phyloP scores from a whole-genome alignment of 2,329 filamentous ascomycete species.

The Penicillium sp. region DNA sequence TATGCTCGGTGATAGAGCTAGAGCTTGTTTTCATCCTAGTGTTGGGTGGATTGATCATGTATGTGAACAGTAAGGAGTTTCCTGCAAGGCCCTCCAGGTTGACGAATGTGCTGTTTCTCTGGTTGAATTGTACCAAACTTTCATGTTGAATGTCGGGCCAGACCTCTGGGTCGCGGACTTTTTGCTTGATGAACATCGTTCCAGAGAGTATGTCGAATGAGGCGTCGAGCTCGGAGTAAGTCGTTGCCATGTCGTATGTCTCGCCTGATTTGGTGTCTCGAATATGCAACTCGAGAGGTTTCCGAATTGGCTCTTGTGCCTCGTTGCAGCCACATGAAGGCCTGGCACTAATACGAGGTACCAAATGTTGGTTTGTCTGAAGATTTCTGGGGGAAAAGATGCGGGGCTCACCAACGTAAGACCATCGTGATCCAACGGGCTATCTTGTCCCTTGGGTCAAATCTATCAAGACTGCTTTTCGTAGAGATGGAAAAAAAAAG shows the following conservation, averaged over 20 bases:
- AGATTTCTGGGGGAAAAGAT: neutral
- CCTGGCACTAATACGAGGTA: conserved; percentile 16
- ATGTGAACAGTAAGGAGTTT: conserved; percentile 26
- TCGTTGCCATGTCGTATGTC: conserved; percentile 16
- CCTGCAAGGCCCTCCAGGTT: conserved; percentile 32
- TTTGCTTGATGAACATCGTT: conserved; percentile 24
- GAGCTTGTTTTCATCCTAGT: conserved; percentile 9
- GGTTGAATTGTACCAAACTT: conserved; percentile 16
- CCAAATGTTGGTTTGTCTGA: neutral
- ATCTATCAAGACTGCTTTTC: neutral
- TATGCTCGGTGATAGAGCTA: neutral
- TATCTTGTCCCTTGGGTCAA: neutral
- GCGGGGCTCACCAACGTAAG: conserved; percentile 10
- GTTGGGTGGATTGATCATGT: conserved; percentile 15
- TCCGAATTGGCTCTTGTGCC: neutral
- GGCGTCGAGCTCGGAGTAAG: conserved; percentile 23
- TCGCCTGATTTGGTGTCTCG: conserved; percentile 15
- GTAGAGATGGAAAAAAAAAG: no score
- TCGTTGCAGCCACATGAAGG: conserved; percentile 24
- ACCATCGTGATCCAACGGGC: neutral
- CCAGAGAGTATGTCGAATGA: conserved; percentile 25
- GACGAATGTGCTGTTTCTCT: conserved; percentile 21
- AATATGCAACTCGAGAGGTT: conserved; percentile 19
- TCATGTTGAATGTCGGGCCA: conserved; percentile 3
- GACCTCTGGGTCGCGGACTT: conserved; percentile 10